Evolutionary conservation across 345 rosid genomes (phyloP).

Genomic region (Firmiana major): DNA sequence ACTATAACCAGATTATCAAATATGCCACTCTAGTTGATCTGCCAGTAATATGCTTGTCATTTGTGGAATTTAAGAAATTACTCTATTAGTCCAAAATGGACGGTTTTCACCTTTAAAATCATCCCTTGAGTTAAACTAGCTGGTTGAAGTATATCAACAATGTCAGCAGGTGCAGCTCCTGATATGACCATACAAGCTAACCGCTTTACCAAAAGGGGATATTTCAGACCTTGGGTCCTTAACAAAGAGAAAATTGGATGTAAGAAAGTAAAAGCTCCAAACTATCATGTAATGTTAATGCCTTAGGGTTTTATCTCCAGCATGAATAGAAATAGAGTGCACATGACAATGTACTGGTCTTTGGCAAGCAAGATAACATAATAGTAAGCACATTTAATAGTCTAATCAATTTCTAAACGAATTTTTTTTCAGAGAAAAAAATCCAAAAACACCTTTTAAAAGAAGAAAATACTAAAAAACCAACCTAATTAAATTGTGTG

Average conservation of each 20-base stretch:
- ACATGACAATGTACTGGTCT: background rate
- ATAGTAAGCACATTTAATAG: background rate
- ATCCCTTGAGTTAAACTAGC: slow-evolving; percentile 47
- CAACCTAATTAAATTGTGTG: background rate
- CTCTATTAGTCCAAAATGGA: background rate
- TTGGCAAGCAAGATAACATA: background rate
- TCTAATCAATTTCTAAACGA: background rate
- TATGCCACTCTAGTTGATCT: background rate
- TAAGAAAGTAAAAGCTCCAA: slow-evolving; percentile 2
- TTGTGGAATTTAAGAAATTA: background rate
- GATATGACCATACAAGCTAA: slow-evolving; percentile 70
- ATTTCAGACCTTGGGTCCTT: slow-evolving; percentile 71
- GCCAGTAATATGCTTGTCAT: background rate
- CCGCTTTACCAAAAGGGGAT: slow-evolving; percentile 79
- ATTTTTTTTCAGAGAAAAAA: background rate
- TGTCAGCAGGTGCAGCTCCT: slow-evolving; percentile 49
- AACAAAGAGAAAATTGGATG: slow-evolving; percentile 12
- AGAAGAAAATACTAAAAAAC: background rate
- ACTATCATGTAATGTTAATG: background rate
- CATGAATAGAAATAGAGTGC: background rate
- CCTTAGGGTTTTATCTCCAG: background rate
- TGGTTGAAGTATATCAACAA: slow-evolving; percentile 70
- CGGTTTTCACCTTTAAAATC: slow-evolving; percentile 48
- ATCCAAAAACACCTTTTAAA: background rate
- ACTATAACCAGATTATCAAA: background rate